Percentiles rank a stretch among this genome's conserved stretches.
These are phyloP conservation scores for Sugiyamaella paludigena DNA, from an alignment of 1,139 yeast species.

Conservation along the genomic window DNA sequence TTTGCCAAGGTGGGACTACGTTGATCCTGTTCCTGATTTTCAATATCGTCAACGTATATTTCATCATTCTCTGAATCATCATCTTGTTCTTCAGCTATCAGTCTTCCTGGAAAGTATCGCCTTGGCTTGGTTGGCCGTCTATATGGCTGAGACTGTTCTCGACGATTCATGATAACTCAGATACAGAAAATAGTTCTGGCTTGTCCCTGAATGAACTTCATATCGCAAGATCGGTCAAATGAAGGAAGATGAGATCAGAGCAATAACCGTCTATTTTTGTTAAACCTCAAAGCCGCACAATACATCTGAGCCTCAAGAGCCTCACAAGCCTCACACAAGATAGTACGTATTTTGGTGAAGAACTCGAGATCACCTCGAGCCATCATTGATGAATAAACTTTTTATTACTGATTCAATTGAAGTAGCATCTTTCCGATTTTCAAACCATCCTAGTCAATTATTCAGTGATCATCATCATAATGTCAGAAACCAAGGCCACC, in stretches of 20 bases:
- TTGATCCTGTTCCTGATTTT: conserved; percentile 17
- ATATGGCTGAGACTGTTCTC: conserved; percentile 5
- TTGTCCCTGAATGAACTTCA: too few relatives aligned
- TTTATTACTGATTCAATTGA: too few relatives aligned
- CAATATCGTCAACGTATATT: conserved; percentile 20
- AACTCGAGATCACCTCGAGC: too few relatives aligned
- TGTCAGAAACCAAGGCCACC: conserved; percentile 20
- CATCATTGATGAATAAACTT: too few relatives aligned
- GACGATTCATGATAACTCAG: background rate
- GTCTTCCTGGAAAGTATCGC: conserved; percentile 30
- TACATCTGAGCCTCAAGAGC: too few relatives aligned
- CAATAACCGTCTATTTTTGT: too few relatives aligned
- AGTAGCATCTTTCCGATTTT: background rate
- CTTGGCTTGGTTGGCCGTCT: conserved; percentile 8
- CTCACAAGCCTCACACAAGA: too few relatives aligned
- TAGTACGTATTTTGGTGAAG: too few relatives aligned
- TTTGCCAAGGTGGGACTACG: background rate
- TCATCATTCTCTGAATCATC: conserved; percentile 20
- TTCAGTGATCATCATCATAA: conserved; percentile 12
- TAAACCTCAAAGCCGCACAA: too few relatives aligned
- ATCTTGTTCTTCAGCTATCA: conserved; percentile 17
- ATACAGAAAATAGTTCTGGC: too few relatives aligned
- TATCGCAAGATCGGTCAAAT: too few relatives aligned
- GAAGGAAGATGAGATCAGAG: too few relatives aligned
- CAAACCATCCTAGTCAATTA: background rate